Evolutionary conservation across 768 basidiomycete genomes (phyloP).

Genomic region (Xerocomus spinulosus): DNA sequence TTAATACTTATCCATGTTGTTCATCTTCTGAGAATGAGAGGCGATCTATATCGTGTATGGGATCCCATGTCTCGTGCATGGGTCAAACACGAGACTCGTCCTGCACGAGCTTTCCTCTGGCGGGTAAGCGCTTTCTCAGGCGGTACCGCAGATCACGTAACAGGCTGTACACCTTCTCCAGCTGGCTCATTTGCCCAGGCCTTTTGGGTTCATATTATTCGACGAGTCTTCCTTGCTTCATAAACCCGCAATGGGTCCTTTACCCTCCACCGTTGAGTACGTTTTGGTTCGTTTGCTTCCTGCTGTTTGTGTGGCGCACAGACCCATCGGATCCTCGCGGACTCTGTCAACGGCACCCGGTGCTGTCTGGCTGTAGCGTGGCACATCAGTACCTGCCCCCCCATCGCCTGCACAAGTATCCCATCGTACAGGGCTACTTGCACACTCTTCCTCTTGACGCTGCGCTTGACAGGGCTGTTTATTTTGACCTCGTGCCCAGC

Average conservation of each 20-base stretch:
- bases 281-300: conserved; percentile 11
- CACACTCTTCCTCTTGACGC: conserved; percentile 24
- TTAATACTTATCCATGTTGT: not conserved
- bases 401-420: conserved; percentile 11
- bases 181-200: conserved; percentile 12
- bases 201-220: conserved; percentile 15
- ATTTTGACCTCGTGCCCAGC: conserved; percentile 34
- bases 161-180: conserved; percentile 16
- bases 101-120: no score
- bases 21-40: conserved; percentile 1
- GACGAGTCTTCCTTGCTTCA: conserved; percentile 17
- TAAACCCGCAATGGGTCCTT: conserved; percentile 2
- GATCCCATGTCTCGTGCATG: no score
- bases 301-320: conserved; percentile 13
- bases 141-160: conserved; percentile 31
- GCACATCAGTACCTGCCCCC: conserved; percentile 7
- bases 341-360: conserved; percentile 19
- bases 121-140: no score
- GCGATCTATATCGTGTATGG: no score
- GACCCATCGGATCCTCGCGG: conserved; percentile 21
- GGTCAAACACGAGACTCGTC: no score
- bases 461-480: conserved; percentile 30
- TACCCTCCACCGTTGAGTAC: conserved; percentile 6
- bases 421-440: conserved; percentile 10
- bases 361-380: conserved; percentile 1